These are phyloP conservation scores for Phascolomyces articulosus DNA, from an alignment of 371 early-diverging fungal genomes.

Conservation along the genomic window DNA sequence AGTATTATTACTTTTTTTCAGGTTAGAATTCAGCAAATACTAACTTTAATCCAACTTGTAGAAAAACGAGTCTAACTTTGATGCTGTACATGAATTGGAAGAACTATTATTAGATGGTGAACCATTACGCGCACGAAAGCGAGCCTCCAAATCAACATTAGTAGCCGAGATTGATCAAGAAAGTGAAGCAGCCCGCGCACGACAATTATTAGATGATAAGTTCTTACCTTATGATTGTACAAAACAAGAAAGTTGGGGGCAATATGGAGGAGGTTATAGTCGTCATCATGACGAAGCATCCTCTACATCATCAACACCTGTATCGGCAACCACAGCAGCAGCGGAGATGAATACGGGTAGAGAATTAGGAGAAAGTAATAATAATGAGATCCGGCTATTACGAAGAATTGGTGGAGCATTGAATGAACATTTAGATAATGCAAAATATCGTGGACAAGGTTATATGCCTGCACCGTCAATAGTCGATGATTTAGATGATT, in stretches of 20 bases:
- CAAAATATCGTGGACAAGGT: slow-evolving; percentile 24
- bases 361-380: not conserved
- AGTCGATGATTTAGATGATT: not conserved
- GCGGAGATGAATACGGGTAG: not conserved
- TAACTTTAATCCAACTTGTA: no score
- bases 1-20: no score
- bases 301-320: not conserved
- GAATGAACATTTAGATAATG: slow-evolving; percentile 25
- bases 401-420: slow-evolving; percentile 22
- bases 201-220: slow-evolving; percentile 60
- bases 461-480: slow-evolving; percentile 19
- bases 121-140: slow-evolving; percentile 62
- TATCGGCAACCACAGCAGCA: not conserved
- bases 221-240: slow-evolving; percentile 67
- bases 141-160: slow-evolving; percentile 14
- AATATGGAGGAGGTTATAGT: not conserved
- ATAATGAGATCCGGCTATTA: slow-evolving; percentile 9
- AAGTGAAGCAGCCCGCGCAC: slow-evolving; percentile 27
- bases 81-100: slow-evolving; percentile 93
- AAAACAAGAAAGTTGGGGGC: slow-evolving; percentile 27
- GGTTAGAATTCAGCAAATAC: not conserved
- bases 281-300: not conserved
- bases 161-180: slow-evolving; percentile 13
- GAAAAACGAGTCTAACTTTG: slow-evolving; percentile 80
- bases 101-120: slow-evolving; percentile 91